phyloP scores from a whole-genome alignment of 768 basidiomycete genomes.

The Lactarius sanguifluus region DNA sequence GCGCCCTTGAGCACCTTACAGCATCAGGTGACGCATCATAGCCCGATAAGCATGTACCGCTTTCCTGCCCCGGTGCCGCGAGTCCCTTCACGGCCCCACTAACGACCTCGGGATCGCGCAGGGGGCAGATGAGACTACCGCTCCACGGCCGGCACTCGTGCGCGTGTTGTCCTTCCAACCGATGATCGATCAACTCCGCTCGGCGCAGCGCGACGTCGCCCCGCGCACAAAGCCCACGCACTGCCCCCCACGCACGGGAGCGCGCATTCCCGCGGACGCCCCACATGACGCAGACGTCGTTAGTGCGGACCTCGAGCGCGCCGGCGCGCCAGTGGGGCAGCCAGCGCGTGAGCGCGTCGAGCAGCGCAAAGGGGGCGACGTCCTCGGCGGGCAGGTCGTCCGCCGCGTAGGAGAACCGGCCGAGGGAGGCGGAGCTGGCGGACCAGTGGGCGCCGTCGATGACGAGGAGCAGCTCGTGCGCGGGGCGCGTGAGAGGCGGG shows the following conservation, averaged over 20 bases:
- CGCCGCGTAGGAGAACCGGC: background rate
- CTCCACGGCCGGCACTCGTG: background rate
- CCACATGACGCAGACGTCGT: conserved; percentile 9
- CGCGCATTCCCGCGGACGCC: background rate
- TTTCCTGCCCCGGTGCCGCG: background rate
- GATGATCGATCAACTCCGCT: background rate
- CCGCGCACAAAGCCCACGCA: background rate
- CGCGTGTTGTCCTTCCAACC: background rate
- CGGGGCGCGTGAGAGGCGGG: background rate
- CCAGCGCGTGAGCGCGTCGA: conserved; percentile 19
- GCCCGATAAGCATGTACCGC: no score
- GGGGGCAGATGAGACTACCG: background rate
- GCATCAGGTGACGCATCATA: conserved; percentile 1
- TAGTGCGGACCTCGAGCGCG: conserved; percentile 1
- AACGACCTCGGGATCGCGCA: background rate
- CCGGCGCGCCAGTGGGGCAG: conserved; percentile 3
- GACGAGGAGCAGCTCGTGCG: background rate
- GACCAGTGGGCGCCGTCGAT: conserved; percentile 6
- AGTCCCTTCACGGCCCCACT: background rate
- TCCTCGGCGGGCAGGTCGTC: background rate
- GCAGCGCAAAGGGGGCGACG: conserved; percentile 6
- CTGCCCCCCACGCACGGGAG: background rate
- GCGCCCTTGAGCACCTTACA: background rate
- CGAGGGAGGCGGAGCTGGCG: background rate
- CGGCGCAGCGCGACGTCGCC: conserved; percentile 2